Base-by-base conservation (phyloP, 2,329 filamentous ascomycete species). In the Neofusicoccum laricinum region DNA sequence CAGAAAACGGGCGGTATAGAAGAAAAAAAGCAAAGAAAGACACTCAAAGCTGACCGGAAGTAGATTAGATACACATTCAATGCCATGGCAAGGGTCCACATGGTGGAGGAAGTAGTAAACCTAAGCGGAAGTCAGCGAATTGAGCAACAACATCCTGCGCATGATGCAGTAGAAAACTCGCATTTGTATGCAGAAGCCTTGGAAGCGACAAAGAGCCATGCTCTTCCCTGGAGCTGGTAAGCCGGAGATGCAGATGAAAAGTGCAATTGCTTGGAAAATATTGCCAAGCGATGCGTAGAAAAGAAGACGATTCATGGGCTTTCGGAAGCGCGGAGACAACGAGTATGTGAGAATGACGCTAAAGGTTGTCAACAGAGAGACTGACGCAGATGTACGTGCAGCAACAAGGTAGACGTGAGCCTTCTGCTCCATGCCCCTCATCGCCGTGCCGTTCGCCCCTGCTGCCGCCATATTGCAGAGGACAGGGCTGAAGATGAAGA, bases 261-360 rank as follows among this genome's bases (percentile, higher is more conserved):
- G 92, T 0, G 88, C 91, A 19, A 92, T 84, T 73, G 92, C 94
- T 66, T 86, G 86, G 76, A 93, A 81, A 69, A 94, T 82, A 71
- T 96, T 96, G 7, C 91, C 92, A 71, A 91, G 90, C 0, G 90
- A 90, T 6, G 92, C 91, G 74, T 90, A 95, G 75, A 95, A 94
- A 7, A 94, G 88, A 0, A 96, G 82, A n/a, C 92, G 84, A 72
- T 95, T 95, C 78, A 95, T 93, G 15, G 91, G 90, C 72, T 93
- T 93, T 71, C 90, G 90, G 73, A 95, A 94, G 5, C 84, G 83
- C n/a, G 82, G 83, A 36, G 88, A 90, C 14, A 77, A 75, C 32
- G 85, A 77, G 72, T 93, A 95, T 2, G 90, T 92, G 62, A 81
- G 69, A 61, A 94, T 87, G 71, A 92, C 89, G 73, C 48, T 34